Base-by-base conservation (phyloP, 164 flowering plant species). In the Paratinospora sagittata region DNA sequence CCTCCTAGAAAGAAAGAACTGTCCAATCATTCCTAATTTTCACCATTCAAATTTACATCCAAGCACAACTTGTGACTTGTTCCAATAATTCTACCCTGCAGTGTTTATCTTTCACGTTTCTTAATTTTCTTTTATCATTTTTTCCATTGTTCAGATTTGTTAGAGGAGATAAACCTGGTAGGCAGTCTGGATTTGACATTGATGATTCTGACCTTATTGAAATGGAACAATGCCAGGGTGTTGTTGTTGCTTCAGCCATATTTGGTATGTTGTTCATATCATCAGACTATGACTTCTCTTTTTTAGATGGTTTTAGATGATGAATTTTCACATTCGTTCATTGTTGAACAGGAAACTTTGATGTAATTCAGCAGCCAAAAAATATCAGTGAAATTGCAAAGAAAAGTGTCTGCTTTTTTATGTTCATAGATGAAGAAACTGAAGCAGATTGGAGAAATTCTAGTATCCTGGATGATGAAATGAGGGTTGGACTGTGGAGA, bases 351-450 rank as follows among this genome's bases (percentile, higher is more conserved):
- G 97, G 96, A 75, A 90, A 88, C 75, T 92, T 85, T 85, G 98
- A 95, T 75, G 61, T 85, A 43, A 79, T 95, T 66, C 94, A 89
- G 60, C 94, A 95, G 76, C 99, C 97, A 19, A 79, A 63, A 69
- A 87, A 89, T 73, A 85, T 91, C 66, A 86, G 97, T 81, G 86
- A 86, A 67, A 70, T 68, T 43, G 81, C 99, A 52, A 84, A 75
- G 79, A 79, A 73, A 76, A 80, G 77, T 71, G 77, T 89, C 57
- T 87, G 88, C 43, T 95, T 95, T 71, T 91, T 71, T 74, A 92
- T 95, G 98, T 92, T 95, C 78, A 73, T 95, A 65, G 99, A 95
- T 83, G 91, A 90, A 77, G 93, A 88, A 73, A 95, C 99, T 37
- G 90, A 88, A 80, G 84, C 84, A 27, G 86, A 78, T 75, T 76